A percentile compares a stretch with the other conserved stretches of the same genome.
These are phyloP conservation scores for Cupressus sempervirens DNA, from an alignment of 75 land plant genomes.

Conservation along the genomic window DNA sequence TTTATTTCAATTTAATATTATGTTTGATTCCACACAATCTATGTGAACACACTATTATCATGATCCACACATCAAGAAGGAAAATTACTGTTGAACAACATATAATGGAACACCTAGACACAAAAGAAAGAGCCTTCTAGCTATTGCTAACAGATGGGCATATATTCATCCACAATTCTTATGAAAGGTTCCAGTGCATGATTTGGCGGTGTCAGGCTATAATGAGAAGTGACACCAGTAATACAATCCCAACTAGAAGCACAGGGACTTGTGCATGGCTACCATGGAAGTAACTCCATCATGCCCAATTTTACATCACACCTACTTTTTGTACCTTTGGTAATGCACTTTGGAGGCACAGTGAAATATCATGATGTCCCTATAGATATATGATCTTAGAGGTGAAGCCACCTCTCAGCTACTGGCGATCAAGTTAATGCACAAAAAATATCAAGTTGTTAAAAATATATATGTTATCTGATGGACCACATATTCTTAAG, in stretches of 20 bases:
- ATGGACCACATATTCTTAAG: not conserved
- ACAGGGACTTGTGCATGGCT: not conserved
- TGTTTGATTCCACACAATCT: not conserved
- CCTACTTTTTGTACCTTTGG: not conserved
- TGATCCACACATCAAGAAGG: too few relatives aligned
- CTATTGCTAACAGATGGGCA: too few relatives aligned
- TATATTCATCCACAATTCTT: too few relatives aligned
- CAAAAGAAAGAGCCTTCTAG: too few relatives aligned
- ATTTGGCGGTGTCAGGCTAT: too few relatives aligned
- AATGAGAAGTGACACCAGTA: not conserved
- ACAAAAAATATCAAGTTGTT: not conserved
- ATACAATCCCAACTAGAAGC: not conserved
- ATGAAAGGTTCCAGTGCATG: too few relatives aligned
- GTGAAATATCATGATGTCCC: not conserved
- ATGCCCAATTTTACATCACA: not conserved
- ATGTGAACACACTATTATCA: too few relatives aligned
- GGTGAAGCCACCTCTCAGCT: not conserved
- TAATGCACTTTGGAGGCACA: not conserved
- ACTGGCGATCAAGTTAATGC: not conserved
- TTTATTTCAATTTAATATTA: too few relatives aligned
- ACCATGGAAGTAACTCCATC: not conserved
- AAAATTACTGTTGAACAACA: too few relatives aligned
- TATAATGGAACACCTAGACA: too few relatives aligned
- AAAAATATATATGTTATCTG: not conserved
- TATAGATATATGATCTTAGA: not conserved